These are phyloP conservation scores for Nectriaceae sp. DNA, from an alignment of 2,329 filamentous ascomycete genomes.

Conservation along the genomic window DNA sequence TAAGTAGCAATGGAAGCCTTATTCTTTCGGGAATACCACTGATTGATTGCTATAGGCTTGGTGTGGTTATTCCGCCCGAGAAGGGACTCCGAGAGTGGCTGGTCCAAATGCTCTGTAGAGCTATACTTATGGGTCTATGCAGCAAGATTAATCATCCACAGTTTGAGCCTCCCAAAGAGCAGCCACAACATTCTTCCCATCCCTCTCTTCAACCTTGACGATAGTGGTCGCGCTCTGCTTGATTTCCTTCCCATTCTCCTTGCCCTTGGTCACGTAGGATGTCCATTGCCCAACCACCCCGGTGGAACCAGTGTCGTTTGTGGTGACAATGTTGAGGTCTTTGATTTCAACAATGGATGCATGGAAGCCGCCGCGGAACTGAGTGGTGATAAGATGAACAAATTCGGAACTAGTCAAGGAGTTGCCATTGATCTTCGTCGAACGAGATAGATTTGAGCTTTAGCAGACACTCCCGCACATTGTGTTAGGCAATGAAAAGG, in stretches of 20 bases:
- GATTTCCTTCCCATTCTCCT: not conserved
- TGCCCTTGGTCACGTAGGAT: not conserved
- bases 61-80: not conserved
- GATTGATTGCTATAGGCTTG: not conserved
- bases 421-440: not conserved
- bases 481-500: not conserved
- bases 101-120: not conserved
- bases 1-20: not conserved
- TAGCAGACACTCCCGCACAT: not conserved
- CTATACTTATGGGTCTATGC: not conserved
- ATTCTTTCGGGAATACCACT: not conserved
- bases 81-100: not conserved
- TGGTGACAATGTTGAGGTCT: not conserved
- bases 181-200: not conserved
- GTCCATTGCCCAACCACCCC: not conserved
- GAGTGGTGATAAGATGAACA: not conserved
- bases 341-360: not conserved
- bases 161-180: not conserved
- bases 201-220: not conserved
- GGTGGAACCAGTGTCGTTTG: not conserved
- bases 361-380: not conserved
- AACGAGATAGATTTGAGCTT: not conserved
- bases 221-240: not conserved
- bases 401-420: not conserved
- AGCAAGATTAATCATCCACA: not conserved